A percentile compares a stretch with the other conserved stretches of the same genome.
phyloP scores from a whole-genome alignment of 2,329 filamentous ascomycete genomes.

The Penicillium sclerotiorum region DNA sequence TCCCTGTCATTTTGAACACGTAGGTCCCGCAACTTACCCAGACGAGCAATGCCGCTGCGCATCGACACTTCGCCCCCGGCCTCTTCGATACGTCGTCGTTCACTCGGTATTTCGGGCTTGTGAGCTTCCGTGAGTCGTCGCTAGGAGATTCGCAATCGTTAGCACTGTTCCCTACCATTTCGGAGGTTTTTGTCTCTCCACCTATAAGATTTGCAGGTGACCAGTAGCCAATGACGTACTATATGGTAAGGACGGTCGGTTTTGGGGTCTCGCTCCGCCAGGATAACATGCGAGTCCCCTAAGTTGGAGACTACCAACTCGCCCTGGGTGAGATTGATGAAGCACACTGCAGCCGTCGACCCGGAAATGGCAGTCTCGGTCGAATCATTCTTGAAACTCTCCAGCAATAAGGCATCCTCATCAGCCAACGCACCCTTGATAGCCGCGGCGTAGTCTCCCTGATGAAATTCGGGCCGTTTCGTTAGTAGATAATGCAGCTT shows the following conservation, averaged over 20 bases:
- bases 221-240: slow-evolving; percentile 14
- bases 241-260: slow-evolving; percentile 30
- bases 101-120: slow-evolving; percentile 33
- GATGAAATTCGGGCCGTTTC: slow-evolving; percentile 33
- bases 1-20: not conserved
- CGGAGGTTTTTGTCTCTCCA: not conserved
- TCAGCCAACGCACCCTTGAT: slow-evolving; percentile 33
- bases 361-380: slow-evolving; percentile 33
- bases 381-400: slow-evolving; percentile 28
- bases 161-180: not conserved
- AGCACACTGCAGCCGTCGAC: slow-evolving; percentile 38
- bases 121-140: slow-evolving; percentile 37
- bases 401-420: slow-evolving; percentile 33
- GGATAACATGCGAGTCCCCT: slow-evolving; percentile 39
- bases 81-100: slow-evolving; percentile 34
- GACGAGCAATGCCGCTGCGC: slow-evolving; percentile 29
- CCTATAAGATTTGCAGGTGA: not conserved
- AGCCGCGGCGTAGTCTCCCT: slow-evolving; percentile 32
- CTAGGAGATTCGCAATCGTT: slow-evolving; percentile 20
- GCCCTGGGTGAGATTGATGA: slow-evolving; percentile 35
- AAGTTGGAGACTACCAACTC: slow-evolving; percentile 37
- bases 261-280: slow-evolving; percentile 34
- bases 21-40: slow-evolving; percentile 28
- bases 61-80: slow-evolving; percentile 33
- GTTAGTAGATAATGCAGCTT: slow-evolving; percentile 30